Evolutionary conservation across 202 grass and related monocot genomes (phyloP).

Genomic region (Elaeis oleifera): DNA sequence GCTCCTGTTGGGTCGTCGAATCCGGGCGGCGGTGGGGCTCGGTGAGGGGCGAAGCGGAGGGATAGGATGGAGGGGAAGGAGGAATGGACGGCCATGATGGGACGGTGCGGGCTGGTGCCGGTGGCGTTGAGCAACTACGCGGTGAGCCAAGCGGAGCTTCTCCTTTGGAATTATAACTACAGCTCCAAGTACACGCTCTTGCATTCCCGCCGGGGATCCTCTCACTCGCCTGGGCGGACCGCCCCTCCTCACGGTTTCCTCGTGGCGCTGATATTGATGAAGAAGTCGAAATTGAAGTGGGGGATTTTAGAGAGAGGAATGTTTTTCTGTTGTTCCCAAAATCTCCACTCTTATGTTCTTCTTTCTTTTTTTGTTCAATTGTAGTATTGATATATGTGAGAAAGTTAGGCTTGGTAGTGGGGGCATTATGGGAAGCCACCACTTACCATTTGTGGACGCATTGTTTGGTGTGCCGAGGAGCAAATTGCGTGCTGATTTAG

Average conservation of each 20-base stretch:
- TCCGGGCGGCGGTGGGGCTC: constrained; percentile 40
- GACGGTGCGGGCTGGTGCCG: constrained; percentile 50
- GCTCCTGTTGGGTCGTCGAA: constrained; percentile 70
- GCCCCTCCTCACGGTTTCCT: constrained; percentile 76
- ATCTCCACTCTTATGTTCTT: too few relatives aligned
- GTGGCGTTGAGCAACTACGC: constrained; percentile 77
- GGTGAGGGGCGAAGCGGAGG: constrained; percentile 46
- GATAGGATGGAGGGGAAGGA: constrained; percentile 61
- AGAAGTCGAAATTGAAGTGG: constrained; percentile 2
- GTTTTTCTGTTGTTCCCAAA: too few relatives aligned
- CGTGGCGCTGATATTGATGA: constrained; percentile 57
- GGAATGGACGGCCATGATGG: constrained; percentile 72
- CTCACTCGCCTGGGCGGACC: constrained; percentile 70
- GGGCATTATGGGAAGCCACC: too few relatives aligned
- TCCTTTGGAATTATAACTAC: constrained; percentile 93
- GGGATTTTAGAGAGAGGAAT: constrained; percentile 6
- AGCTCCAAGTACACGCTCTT: constrained; percentile 75
- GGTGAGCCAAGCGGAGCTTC: constrained; percentile 71
- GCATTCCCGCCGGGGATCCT: constrained; percentile 52
- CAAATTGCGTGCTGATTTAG: too few relatives aligned
- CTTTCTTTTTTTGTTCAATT: too few relatives aligned
- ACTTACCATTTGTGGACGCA: too few relatives aligned
- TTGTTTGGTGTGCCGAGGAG: too few relatives aligned
- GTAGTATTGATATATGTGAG: too few relatives aligned
- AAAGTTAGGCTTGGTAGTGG: too few relatives aligned